Evolutionary conservation across 805 yeast species (phyloP).

Genomic region (Helenozyma baotianmanensis): DNA sequence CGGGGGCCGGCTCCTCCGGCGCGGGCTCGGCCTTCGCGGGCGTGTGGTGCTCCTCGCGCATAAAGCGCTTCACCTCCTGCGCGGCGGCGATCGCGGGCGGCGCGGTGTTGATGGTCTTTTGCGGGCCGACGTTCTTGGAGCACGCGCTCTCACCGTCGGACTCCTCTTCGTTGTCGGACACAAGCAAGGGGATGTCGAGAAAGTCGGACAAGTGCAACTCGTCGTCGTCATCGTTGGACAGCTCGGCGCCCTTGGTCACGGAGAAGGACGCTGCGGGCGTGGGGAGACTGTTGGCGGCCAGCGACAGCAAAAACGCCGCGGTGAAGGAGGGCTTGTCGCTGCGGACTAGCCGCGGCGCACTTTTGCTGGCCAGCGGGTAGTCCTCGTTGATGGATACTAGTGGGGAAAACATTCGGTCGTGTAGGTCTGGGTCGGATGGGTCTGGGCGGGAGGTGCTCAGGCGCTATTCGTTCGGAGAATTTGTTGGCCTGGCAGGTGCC

Average conservation of each 20-base stretch:
- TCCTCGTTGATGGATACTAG: constrained; percentile 14
- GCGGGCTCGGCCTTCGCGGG: neutral
- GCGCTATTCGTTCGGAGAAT: no score
- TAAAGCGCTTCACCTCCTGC: constrained; percentile 19
- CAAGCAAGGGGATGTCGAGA: constrained; percentile 28
- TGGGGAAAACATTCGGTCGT: constrained; percentile 6
- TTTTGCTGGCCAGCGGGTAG: no score
- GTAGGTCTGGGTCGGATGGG: no score
- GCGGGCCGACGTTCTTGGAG: constrained; percentile 1
- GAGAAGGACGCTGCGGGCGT: constrained; percentile 1
- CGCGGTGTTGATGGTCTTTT: neutral
- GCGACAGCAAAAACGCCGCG: neutral
- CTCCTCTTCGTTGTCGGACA: constrained; percentile 29
- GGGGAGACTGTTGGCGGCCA: constrained; percentile 1
- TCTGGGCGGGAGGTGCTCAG: no score
- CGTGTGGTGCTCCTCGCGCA: constrained; percentile 13
- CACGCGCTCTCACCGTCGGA: constrained; percentile 23
- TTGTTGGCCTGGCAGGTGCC: no score
- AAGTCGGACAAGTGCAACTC: constrained; percentile 16
- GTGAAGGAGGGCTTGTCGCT: neutral
- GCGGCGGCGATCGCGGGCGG: constrained; percentile 9
- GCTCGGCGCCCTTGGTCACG: neutral
- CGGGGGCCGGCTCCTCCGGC: neutral
- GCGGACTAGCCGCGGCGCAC: neutral
- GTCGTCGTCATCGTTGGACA: constrained; percentile 2